Conservation (phyloP, 257 asterid genomes). For the Petrea volubilis region DNA sequence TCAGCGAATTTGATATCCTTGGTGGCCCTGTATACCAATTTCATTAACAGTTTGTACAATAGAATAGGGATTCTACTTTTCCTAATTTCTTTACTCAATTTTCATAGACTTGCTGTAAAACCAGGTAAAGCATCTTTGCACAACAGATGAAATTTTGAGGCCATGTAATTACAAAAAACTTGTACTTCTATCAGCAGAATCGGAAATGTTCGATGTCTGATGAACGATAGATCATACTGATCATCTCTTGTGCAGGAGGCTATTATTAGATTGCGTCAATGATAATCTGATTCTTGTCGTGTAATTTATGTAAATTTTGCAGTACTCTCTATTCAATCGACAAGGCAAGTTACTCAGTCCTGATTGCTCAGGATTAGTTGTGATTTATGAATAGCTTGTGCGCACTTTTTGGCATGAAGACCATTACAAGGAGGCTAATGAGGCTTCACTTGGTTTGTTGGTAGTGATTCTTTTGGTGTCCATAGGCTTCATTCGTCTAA, state of each 20-base stretch:
- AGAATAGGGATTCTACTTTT: background rate
- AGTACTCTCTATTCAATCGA: background rate
- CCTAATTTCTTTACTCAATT: background rate
- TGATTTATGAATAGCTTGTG: slow-evolving; percentile 89
- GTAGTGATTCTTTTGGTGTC: slow-evolving; percentile 6
- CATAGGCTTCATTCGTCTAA: no score
- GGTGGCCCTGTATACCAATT: no score
- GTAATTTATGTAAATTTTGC: background rate
- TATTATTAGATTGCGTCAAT: background rate
- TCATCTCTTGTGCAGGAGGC: background rate
- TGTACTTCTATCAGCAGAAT: background rate
- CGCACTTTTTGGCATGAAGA: slow-evolving; percentile 89
- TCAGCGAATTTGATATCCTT: no score
- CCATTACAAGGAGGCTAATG: slow-evolving; percentile 86
- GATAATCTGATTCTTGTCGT: slow-evolving; percentile 2
- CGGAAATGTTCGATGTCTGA: slow-evolving; percentile 8
- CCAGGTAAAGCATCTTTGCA: no score
- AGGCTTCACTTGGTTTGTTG: slow-evolving; percentile 50
- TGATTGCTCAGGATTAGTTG: slow-evolving; percentile 81
- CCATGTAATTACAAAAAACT: background rate
- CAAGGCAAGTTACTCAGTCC: slow-evolving; percentile 38
- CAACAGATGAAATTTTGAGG: background rate
- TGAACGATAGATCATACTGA: background rate
- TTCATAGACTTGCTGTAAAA: no score
- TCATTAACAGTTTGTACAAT: no score